Evolutionary conservation across 2,329 filamentous ascomycete genomes (phyloP).

Genomic region (Aspergillus cejpii): DNA sequence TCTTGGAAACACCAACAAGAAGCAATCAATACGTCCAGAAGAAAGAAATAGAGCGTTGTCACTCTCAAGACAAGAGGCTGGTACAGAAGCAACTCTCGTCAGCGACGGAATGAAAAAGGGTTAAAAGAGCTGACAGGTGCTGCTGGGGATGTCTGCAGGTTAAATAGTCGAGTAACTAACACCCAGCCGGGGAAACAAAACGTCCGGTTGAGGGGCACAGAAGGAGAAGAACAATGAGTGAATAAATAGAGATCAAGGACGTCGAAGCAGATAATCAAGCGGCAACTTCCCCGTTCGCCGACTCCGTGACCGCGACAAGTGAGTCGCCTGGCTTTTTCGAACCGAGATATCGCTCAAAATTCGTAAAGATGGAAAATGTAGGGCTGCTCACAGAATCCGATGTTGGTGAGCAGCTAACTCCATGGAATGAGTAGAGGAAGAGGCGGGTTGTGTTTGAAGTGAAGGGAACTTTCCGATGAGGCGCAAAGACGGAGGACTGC

Average conservation of each 20-base stretch:
- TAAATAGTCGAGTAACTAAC: neutral
- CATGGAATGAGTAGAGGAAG: neutral
- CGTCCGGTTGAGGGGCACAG: neutral
- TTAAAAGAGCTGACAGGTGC: neutral
- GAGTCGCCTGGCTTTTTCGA: neutral
- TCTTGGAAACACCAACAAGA: too few species aligned
- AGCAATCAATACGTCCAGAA: neutral
- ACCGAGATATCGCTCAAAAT: neutral
- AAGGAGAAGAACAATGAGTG: neutral
- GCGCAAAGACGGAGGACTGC: slow-evolving; percentile 9
- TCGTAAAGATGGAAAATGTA: slow-evolving; percentile 2
- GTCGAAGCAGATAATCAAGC: slow-evolving; percentile 5
- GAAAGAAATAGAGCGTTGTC: neutral
- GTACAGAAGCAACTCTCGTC: neutral
- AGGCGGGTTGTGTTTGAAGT: neutral
- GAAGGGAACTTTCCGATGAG: slow-evolving; percentile 8
- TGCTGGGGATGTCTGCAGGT: neutral
- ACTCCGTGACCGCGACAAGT: slow-evolving; percentile 16
- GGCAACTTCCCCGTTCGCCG: slow-evolving; percentile 14
- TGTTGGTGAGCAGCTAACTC: neutral
- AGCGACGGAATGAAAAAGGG: neutral
- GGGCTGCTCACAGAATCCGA: neutral
- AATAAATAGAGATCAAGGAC: neutral
- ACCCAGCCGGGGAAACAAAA: neutral
- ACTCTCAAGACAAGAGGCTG: neutral